Conservation (phyloP, 148 eudicot genomes). For the Arctostaphylos glauca region DNA sequence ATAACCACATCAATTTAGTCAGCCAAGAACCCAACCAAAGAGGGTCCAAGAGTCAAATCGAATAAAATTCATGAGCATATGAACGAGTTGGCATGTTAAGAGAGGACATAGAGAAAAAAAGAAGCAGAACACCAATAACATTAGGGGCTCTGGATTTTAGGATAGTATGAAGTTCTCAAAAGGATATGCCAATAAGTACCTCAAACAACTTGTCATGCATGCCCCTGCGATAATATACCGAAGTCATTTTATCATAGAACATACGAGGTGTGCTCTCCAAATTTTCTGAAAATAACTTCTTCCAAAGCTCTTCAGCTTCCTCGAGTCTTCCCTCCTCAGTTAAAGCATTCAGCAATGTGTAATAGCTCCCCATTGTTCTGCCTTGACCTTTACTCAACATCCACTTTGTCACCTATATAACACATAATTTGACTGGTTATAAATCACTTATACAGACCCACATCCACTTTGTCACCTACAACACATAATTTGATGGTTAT, state of each 20-base stretch:
- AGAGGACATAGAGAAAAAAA: background rate
- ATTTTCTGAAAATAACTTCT: slow-evolving; percentile 60
- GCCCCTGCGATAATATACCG: slow-evolving; percentile 59
- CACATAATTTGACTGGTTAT: background rate
- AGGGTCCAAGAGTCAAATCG: background rate
- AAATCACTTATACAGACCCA: background rate
- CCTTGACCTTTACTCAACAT: slow-evolving; percentile 99
- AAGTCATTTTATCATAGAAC: slow-evolving; percentile 76
- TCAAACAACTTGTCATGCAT: slow-evolving; percentile 91
- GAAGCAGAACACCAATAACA: background rate
- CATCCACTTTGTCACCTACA: slow-evolving; percentile 98
- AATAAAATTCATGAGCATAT: background rate
- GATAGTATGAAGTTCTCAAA: slow-evolving; percentile 7
- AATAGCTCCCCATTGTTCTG: slow-evolving; percentile 89
- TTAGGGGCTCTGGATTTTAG: background rate
- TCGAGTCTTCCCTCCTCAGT: slow-evolving; percentile 86
- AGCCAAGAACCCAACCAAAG: background rate
- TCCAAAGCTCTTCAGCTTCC: slow-evolving; percentile 91
- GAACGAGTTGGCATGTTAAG: background rate
- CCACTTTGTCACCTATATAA: slow-evolving; percentile 87
- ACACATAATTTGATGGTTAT: background rate
- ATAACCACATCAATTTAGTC: background rate
- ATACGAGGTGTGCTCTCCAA: slow-evolving; percentile 87
- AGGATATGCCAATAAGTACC: slow-evolving; percentile 35
- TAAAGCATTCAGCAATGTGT: slow-evolving; percentile 69